These are phyloP conservation scores for Verticillium nubilum DNA, from an alignment of 2,329 filamentous ascomycete species.

Conservation along the genomic window DNA sequence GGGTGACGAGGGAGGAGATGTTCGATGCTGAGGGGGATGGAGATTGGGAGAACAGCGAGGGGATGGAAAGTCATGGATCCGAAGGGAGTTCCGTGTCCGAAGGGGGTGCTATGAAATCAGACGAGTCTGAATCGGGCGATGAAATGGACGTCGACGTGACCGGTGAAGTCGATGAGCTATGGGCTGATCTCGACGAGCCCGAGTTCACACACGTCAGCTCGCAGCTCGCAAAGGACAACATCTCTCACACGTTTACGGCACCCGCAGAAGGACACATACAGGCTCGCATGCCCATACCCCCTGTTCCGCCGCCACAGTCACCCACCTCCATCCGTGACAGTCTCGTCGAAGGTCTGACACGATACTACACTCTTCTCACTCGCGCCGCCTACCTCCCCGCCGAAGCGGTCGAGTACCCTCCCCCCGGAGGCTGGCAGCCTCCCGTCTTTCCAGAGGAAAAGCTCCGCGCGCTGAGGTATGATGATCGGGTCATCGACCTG, in stretches of 20 bases:
- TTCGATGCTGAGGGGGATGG: not conserved
- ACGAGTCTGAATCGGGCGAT: not conserved
- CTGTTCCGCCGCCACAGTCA: not conserved
- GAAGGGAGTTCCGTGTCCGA: too few relatives aligned
- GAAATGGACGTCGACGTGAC: not conserved
- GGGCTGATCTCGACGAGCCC: not conserved
- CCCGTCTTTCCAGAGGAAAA: not conserved
- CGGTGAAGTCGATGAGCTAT: not conserved
- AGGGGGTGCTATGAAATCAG: not conserved
- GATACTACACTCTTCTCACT: conserved; percentile 1
- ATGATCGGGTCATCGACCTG: conserved; percentile 3
- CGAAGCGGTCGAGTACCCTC: not conserved
- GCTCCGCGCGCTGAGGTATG: conserved; percentile 3
- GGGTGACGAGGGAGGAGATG: not conserved
- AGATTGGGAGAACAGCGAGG: not conserved
- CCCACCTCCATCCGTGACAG: not conserved
- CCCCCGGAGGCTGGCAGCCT: not conserved
- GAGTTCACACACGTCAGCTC: not conserved
- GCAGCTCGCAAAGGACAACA: not conserved
- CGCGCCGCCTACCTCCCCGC: conserved; percentile 1
- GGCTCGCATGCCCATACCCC: not conserved
- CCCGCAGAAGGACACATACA: not conserved
- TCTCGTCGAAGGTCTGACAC: not conserved
- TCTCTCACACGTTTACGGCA: not conserved
- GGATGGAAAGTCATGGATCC: not conserved